Percentiles rank a stretch among this genome's conserved stretches.
phyloP scores from a whole-genome alignment of 129 eudicot genomes.

The Helianthus annuus region DNA sequence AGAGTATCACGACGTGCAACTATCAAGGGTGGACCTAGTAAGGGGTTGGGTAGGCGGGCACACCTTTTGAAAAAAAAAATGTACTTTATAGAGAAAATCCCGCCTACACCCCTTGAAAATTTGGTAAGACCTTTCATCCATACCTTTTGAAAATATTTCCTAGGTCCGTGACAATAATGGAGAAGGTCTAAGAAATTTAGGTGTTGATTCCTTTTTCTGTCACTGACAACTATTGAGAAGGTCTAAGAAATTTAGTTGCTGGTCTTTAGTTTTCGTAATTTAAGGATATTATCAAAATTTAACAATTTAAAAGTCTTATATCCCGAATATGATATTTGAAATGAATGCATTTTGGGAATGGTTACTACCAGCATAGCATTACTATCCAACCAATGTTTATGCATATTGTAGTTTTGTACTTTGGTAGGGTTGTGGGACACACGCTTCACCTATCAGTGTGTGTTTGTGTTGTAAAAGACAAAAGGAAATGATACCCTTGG shows the following conservation, averaged over 20 bases:
- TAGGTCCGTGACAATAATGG: too few species aligned
- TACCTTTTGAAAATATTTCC: too few species aligned
- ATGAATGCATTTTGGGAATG: slow-evolving; percentile 18
- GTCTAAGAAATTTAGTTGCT: not conserved
- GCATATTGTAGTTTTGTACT: slow-evolving; percentile 25
- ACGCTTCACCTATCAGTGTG: slow-evolving; percentile 21
- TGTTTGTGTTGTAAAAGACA: slow-evolving; percentile 33
- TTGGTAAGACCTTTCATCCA: too few species aligned
- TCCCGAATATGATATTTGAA: not conserved
- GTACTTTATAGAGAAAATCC: too few species aligned
- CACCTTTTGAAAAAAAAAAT: too few species aligned
- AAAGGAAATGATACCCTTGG: slow-evolving; percentile 31
- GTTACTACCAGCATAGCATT: slow-evolving; percentile 4
- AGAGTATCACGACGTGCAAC: too few species aligned
- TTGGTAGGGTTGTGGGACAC: slow-evolving; percentile 37
- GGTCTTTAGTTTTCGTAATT: not conserved
- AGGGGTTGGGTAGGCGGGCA: too few species aligned
- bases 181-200: too few species aligned
- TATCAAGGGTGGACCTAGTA: too few species aligned
- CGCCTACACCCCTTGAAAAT: too few species aligned
- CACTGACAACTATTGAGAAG: too few species aligned
- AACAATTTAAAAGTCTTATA: not conserved
- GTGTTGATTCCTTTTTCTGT: too few species aligned
- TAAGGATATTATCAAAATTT: not conserved
- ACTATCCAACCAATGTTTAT: slow-evolving; percentile 20